A percentile compares a stretch with the other conserved stretches of the same genome.
Evolutionary conservation across 2,329 filamentous ascomycete species (phyloP).

Genomic region (Colletotrichum sp.): DNA sequence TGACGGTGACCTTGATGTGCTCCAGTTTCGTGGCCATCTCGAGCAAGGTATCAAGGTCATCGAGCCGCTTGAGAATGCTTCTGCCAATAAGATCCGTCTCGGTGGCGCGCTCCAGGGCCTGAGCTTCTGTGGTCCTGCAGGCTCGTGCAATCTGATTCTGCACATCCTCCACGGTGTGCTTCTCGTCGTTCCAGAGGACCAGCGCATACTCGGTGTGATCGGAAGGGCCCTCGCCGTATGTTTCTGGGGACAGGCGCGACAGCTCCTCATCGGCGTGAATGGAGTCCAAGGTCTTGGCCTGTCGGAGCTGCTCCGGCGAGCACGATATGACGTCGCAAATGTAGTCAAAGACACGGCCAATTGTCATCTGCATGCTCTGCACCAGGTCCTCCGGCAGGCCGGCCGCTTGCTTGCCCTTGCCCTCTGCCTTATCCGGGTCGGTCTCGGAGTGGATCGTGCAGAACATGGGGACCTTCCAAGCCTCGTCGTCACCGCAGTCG

Average conservation of each 20-base stretch:
- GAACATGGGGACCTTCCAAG: slow-evolving; percentile 85
- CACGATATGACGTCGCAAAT: slow-evolving; percentile 98
- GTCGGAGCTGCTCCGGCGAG: slow-evolving; percentile 90
- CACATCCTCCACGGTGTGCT: slow-evolving; percentile 94
- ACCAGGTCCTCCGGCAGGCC: slow-evolving; percentile 77
- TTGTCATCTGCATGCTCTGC: slow-evolving; percentile 81
- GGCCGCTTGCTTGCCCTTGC: slow-evolving; percentile 65
- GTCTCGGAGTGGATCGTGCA: slow-evolving; percentile 90
- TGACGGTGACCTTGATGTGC: slow-evolving; percentile 94
- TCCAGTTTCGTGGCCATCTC: slow-evolving; percentile 86
- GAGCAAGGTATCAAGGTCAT: slow-evolving; percentile 75
- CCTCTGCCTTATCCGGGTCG: slow-evolving; percentile 53
- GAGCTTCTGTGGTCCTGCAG: slow-evolving; percentile 73
- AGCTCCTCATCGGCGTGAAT: slow-evolving; percentile 82
- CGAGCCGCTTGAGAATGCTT: slow-evolving; percentile 80
- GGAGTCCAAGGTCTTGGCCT: slow-evolving; percentile 81
- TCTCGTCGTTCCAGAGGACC: slow-evolving; percentile 97
- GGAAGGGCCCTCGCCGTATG: slow-evolving; percentile 74
- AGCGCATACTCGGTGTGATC: slow-evolving; percentile 80
- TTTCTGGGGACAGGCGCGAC: slow-evolving; percentile 73
- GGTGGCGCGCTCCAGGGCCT: slow-evolving; percentile 77
- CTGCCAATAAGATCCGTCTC: slow-evolving; percentile 90
- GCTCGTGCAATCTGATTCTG: slow-evolving; percentile 88
- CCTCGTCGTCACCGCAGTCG: slow-evolving; percentile 95
- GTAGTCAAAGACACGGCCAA: slow-evolving; percentile 87